Conservation (phyloP, 352 stramenopile species). For the Phytophthora capsici region DNA sequence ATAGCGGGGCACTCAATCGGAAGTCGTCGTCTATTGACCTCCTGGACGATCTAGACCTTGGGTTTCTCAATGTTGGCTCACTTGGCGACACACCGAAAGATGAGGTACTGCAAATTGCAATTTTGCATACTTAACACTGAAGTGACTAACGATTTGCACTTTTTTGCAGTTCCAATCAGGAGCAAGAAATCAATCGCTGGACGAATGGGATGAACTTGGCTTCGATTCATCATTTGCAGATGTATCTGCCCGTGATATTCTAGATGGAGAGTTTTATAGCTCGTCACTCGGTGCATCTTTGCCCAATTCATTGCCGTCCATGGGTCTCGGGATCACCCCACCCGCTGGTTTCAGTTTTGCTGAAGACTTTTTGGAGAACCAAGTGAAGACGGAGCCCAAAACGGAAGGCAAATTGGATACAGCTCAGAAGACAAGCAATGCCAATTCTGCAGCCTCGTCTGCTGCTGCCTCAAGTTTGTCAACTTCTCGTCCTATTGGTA, state of each 20-base stretch:
- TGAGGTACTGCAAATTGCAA: constrained; percentile 36
- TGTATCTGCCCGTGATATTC: constrained; percentile 75
- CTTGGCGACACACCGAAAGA: constrained; percentile 87
- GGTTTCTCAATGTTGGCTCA: constrained; percentile 89
- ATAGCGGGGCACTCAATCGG: constrained; percentile 82
- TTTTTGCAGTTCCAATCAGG: constrained; percentile 58
- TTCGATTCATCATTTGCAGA: constrained; percentile 86
- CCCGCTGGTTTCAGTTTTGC: constrained; percentile 85
- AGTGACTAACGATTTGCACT: constrained; percentile 2
- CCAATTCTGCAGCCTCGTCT: constrained; percentile 22
- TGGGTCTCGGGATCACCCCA: constrained; percentile 86
- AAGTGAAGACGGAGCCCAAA: constrained; percentile 68
- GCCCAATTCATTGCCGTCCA: constrained; percentile 87
- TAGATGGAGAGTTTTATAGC: constrained; percentile 85
- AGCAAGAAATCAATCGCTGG: constrained; percentile 72
- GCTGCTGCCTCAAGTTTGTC: constrained; percentile 49
- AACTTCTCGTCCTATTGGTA: constrained; percentile 82
- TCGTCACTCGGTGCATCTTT: constrained; percentile 85
- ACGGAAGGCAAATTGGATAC: constrained; percentile 42
- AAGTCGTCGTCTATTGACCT: constrained; percentile 86
- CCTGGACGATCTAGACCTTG: constrained; percentile 85
- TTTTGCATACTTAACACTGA: constrained; percentile 1
- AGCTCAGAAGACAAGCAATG: constrained; percentile 5
- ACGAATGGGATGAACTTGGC: constrained; percentile 89
- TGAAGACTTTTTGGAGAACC: constrained; percentile 85